Evolutionary conservation across 2,329 filamentous ascomycete species (phyloP), one percentile per base, ranked within the genome.

Genomic region (Penicillium sp.): DNA sequence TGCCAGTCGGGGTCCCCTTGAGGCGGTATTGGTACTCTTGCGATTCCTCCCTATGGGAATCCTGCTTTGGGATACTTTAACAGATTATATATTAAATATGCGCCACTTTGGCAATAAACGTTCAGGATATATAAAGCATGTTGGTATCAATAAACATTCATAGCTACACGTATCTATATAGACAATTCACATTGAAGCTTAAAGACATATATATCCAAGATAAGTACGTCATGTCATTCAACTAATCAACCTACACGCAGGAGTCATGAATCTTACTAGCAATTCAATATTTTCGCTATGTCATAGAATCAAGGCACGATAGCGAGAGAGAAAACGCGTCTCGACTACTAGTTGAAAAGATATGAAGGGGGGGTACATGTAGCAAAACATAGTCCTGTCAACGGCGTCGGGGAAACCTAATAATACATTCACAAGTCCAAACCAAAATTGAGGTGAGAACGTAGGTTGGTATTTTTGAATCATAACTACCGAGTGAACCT

Each of bases 381-480:
- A 19, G n/a, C 19, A 47, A 33, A 33, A 6, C 7, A 33, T 12
- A 45, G 6, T 45, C 43, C 0, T 6, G 27, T 33, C 13, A 31
- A 17, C 19, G 1, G 13, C 19, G 1, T 33, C 4, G 3, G n/a
- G 27, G 12, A 5, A 31, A 21, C 12, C 7, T 12, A 25, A 6
- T 41, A 10, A 12, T 13, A 25, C 9, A 33, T 19, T 13, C 39
- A 41, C n/a, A 36, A 25, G 10, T 48, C 29, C 9, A 36, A 27
- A 0, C 21, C 5, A 19, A 21, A 29, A 2, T 36, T 5, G 29
- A 36, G 21, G 45, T 53, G 36, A 38, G 36, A 38, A 50, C 6
- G 7, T 21, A 50, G 13, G 7, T n/a, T 51, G 35, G 17, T 33
- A 51, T 55, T 55, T 51, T 54, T 29, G 29, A 50, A 43, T 35